Percentiles rank a stretch among this genome's conserved stretches.
Conservation (phyloP, 768 basidiomycete genomes). For the Boletus subparvulus region DNA sequence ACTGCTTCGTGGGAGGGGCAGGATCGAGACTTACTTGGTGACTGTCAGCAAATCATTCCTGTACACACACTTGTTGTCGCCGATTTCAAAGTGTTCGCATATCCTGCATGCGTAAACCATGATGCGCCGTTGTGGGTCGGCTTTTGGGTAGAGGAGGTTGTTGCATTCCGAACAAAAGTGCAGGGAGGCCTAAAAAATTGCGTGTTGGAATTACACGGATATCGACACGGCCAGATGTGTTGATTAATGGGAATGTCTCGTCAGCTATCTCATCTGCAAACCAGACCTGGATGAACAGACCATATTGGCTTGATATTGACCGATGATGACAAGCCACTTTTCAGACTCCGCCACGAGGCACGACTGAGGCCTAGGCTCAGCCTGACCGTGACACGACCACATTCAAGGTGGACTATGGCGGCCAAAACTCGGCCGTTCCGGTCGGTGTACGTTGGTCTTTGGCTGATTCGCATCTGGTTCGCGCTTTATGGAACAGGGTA, state of each 20-base stretch:
- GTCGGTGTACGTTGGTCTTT: constrained; percentile 23
- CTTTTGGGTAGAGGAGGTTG: constrained; percentile 91
- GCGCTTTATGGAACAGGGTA: constrained; percentile 38
- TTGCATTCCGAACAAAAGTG: constrained; percentile 95
- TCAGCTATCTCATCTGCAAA: constrained; percentile 16
- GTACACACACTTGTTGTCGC: constrained; percentile 88
- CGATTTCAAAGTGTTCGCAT: constrained; percentile 81
- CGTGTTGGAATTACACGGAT: not conserved
- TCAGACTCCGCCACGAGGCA: constrained; percentile 27
- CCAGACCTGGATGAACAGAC: constrained; percentile 23
- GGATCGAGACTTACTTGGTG: constrained; percentile 66
- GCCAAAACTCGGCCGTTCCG: constrained; percentile 14
- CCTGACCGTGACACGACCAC: not conserved
- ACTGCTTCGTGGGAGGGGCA: not conserved
- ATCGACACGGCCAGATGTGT: not conserved
- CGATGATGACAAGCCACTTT: constrained; percentile 17
- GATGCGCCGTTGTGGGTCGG: constrained; percentile 78
- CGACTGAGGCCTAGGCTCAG: too few relatives aligned
- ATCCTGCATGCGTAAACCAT: constrained; percentile 93
- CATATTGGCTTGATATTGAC: constrained; percentile 12
- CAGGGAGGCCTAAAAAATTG: constrained; percentile 61
- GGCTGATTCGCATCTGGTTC: constrained; percentile 29
- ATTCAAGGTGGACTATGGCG: constrained; percentile 4
- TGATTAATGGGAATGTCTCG: constrained; percentile 1
- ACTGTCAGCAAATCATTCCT: constrained; percentile 90